A percentile compares a stretch with the other conserved stretches of the same genome.
Conservation (phyloP, 768 basidiomycete species). For the Kwoniella mangroviensis region DNA sequence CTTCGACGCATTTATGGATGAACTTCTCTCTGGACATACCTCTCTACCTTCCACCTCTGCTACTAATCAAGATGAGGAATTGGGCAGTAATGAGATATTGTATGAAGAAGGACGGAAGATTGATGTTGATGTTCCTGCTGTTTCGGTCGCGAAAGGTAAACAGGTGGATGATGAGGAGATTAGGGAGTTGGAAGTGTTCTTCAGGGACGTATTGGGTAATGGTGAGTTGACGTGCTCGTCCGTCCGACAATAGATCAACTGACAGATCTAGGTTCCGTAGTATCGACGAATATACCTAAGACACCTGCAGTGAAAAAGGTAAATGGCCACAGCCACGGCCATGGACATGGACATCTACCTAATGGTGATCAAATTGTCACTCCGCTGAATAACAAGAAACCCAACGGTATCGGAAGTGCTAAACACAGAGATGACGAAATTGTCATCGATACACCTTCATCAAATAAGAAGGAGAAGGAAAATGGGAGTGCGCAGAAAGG, state of each 20-base stretch:
- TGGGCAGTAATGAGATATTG: constrained; percentile 34
- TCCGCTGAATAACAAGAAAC: constrained; percentile 8
- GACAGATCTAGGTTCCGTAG: background rate
- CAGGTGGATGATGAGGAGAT: constrained; percentile 66
- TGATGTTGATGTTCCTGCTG: background rate
- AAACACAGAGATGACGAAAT: constrained; percentile 12
- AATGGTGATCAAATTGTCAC: constrained; percentile 14
- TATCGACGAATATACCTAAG: background rate
- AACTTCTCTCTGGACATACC: constrained; percentile 56
- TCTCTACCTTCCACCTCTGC: constrained; percentile 9
- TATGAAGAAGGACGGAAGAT: constrained; percentile 32
- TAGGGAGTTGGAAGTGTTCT: constrained; percentile 67
- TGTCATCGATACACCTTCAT: constrained; percentile 13
- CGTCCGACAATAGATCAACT: background rate
- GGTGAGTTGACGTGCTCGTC: background rate
- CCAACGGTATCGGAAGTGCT: constrained; percentile 3
- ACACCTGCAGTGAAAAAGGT: constrained; percentile 15
- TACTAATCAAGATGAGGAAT: constrained; percentile 5
- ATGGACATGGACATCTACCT: constrained; percentile 4
- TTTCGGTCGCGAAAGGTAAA: constrained; percentile 44
- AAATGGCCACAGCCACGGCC: constrained; percentile 2
- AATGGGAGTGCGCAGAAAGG: constrained; percentile 8
- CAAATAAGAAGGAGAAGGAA: constrained; percentile 2
- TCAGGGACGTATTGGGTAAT: constrained; percentile 60
- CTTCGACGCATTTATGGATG: constrained; percentile 69